Evolutionary conservation across 2,329 filamentous ascomycete genomes (phyloP), one percentile per base, ranked within the genome.

Genomic region (Hymenoscyphus fructigenus): DNA sequence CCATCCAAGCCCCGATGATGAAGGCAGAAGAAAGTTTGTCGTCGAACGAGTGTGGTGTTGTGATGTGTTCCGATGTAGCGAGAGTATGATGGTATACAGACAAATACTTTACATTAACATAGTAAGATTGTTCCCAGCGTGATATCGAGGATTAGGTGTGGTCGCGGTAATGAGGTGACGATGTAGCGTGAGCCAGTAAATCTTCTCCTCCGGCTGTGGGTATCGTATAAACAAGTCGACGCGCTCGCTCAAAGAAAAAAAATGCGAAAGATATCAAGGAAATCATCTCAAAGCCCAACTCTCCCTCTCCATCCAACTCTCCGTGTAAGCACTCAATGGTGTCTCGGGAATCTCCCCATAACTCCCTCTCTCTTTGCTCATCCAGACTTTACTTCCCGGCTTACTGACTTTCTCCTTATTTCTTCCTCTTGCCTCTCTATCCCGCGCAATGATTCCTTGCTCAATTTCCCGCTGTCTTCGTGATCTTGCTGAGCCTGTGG

Each of bases 391-490:
- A 32, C 57, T 57, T 47, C 47, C 44, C 23, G 29, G 14, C 58
- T 56, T 58, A 17, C 34, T 28, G 14, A 32, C 15, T 44, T 29
- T 29, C 50, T 55, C 62, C 6, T 29, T 53, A 5, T 14, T 44
- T 10, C n/a, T 28, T 28, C 44, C 36, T 26, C 29, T 36, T 1
- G 9, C 53, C 41, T 57, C 41, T 14, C n/a, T 23, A 26, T 64
- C 58, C 29, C 47, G 36, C 23, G 32, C 60, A 17, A 50, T 28
- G 23, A 62, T 57, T 1, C 64, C 64, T 17, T 62, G 64, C 32
- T 65, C 64, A 20, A 65, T 65, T 26, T 65, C 64, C 5, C 64
- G 17, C 56, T 65, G 64, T 17, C 60, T 32, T n/a, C 60, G 64
- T 1, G 36, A 41, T 14, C 55, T 32, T 23, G 47, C 53, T 3